Evolutionary conservation across 352 stramenopile species (phyloP).

Genomic region (Thalassiosira delicatula): DNA sequence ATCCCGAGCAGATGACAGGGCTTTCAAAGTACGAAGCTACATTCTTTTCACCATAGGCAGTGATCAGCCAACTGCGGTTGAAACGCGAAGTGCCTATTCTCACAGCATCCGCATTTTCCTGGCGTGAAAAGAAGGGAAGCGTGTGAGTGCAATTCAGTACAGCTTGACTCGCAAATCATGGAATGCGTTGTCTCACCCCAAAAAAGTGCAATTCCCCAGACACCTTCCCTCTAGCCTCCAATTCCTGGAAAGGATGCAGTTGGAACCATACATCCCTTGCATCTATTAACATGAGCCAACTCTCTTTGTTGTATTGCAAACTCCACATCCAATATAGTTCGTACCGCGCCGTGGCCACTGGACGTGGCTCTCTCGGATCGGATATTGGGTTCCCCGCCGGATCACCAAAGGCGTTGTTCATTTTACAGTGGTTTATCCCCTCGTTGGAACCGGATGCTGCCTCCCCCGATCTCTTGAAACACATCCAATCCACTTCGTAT

Average conservation of each 20-base stretch:
- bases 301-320: no score
- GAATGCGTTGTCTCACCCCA: no score
- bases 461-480: constrained; percentile 46
- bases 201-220: no score
- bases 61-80: constrained; percentile 73
- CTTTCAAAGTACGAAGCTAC: constrained; percentile 57
- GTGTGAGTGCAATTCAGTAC: no score
- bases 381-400: constrained; percentile 21
- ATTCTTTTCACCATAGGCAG: constrained; percentile 63
- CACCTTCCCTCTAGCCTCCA: no score
- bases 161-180: no score
- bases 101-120: constrained; percentile 78
- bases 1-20: constrained; percentile 77
- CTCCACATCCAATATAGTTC: no score
- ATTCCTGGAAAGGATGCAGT: no score
- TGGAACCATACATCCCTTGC: no score
- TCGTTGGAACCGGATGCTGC: constrained; percentile 36
- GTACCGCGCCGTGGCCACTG: no score
- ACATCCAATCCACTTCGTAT: constrained; percentile 54
- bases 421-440: constrained; percentile 68
- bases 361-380: constrained; percentile 60
- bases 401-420: constrained; percentile 59
- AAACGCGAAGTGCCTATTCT: constrained; percentile 66
- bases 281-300: no score
- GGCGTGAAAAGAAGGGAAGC: no score